Conservation (phyloP, 345 rosid genomes). For the Eucalyptus cloeziana region DNA sequence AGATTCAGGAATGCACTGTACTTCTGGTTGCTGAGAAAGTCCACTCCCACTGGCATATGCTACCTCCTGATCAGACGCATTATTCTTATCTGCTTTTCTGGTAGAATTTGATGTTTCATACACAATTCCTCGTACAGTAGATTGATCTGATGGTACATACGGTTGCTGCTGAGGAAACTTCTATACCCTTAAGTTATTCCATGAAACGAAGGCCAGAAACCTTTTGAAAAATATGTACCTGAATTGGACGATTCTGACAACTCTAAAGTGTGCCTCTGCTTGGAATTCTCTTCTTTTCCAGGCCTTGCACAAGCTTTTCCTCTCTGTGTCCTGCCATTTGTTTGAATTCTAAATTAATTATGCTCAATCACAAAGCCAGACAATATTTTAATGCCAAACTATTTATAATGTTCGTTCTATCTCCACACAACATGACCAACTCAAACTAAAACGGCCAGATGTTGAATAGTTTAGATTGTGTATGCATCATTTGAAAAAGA, state of each 20-base stretch:
- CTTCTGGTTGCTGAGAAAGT: conserved; percentile 24
- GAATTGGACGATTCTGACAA: conserved; percentile 22
- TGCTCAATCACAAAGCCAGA: neutral
- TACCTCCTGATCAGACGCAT: conserved; percentile 47
- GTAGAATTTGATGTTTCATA: conserved; percentile 7
- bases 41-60: conserved; percentile 39
- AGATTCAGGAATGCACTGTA: conserved; percentile 54
- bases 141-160: conserved; percentile 3
- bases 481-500: neutral
- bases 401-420: neutral
- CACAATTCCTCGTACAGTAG: conserved; percentile 16
- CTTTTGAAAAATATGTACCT: neutral
- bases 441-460: neutral
- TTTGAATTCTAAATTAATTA: neutral
- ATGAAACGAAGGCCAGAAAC: neutral
- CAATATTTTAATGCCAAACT: neutral
- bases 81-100: conserved; percentile 21
- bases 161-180: conserved; percentile 56
- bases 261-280: conserved; percentile 19
- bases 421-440: neutral
- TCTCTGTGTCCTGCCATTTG: conserved; percentile 49
- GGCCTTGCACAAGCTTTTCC: conserved; percentile 87
- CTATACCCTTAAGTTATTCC: conserved; percentile 48
- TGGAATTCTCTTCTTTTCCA: conserved; percentile 45
- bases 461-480: neutral